Percentiles rank a stretch among this genome's conserved stretches.
Conservation (phyloP, 2,329 filamentous ascomycete species). For the Sarocladium strictum region DNA sequence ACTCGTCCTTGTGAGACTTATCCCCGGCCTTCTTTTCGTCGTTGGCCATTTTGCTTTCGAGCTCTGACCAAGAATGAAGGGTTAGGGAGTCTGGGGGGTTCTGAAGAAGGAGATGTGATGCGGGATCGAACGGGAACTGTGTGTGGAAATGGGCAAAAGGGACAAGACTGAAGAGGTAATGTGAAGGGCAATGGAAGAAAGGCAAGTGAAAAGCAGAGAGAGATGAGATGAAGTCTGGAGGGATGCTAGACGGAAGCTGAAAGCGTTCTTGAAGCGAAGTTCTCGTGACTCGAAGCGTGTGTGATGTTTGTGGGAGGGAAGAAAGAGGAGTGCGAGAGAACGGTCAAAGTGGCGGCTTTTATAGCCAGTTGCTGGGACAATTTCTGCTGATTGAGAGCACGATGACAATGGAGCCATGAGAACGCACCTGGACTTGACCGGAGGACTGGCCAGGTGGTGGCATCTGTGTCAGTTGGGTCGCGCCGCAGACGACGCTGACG, state of each 20-base stretch:
- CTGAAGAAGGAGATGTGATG: neutral
- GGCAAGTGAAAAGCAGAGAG: neutral
- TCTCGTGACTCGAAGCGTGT: neutral
- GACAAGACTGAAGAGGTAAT: neutral
- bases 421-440: neutral
- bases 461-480: too few species aligned
- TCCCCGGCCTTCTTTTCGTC: neutral
- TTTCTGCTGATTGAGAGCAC: neutral
- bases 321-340: neutral
- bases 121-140: neutral
- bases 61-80: too few species aligned
- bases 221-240: neutral
- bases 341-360: neutral
- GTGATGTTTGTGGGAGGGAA: neutral
- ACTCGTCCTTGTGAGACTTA: neutral
- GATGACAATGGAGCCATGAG: neutral
- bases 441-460: too few species aligned
- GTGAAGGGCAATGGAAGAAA: neutral
- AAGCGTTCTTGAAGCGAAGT: neutral
- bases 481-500: neutral
- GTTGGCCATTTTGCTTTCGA: too few species aligned
- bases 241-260: neutral
- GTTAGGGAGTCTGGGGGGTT: too few species aligned
- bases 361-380: neutral
- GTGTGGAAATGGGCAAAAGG: neutral